Conservation (phyloP, 306 rosid genomes). For the Acmispon strigosus region DNA sequence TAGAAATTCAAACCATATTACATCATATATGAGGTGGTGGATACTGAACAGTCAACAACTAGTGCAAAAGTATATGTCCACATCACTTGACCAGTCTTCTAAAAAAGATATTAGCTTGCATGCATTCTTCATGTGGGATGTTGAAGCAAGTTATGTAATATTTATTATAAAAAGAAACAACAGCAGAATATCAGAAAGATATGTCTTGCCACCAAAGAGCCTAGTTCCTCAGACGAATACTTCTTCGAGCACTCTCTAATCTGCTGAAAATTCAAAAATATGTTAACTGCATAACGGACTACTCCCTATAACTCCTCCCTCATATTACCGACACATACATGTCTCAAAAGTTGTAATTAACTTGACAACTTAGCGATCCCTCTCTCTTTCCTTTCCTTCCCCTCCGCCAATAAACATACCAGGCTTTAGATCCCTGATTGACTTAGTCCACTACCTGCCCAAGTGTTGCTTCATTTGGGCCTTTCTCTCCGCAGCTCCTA, state of each 20-base stretch:
- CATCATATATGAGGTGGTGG: background rate
- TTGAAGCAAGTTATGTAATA: background rate
- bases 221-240: background rate
- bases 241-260: background rate
- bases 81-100: background rate
- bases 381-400: background rate
- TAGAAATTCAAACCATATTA: background rate
- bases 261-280: background rate
- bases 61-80: background rate
- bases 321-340: background rate
- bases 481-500: background rate
- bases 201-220: background rate
- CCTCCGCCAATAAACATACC: background rate
- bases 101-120: constrained; percentile 5
- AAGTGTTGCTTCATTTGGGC: background rate
- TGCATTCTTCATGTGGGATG: background rate
- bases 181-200: background rate
- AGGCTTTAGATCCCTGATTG: background rate
- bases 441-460: background rate
- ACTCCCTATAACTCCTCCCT: background rate
- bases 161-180: too few relatives aligned
- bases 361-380: background rate
- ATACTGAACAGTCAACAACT: background rate
- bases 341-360: background rate
- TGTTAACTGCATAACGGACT: background rate